Conservation (phyloP, 768 basidiomycete genomes). For the Xerocomellus dryophilus region DNA sequence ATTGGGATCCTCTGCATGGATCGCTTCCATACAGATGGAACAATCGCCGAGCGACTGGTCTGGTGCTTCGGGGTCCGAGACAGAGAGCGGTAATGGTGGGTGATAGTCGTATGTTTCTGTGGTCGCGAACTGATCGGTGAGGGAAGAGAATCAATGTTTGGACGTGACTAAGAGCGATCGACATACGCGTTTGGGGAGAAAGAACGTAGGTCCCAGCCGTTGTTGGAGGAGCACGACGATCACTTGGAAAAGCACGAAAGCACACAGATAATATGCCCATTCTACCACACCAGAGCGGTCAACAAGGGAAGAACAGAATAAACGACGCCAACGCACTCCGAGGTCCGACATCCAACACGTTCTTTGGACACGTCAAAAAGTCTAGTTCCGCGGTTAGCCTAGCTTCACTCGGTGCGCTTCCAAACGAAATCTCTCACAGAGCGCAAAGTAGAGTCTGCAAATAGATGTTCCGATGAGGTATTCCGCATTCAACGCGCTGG, state of each 20-base stretch:
- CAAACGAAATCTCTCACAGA: constrained; percentile 55
- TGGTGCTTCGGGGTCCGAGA: constrained; percentile 70
- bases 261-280: constrained; percentile 62
- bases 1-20: constrained; percentile 48
- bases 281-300: constrained; percentile 34
- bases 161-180: not conserved
- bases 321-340: constrained; percentile 47
- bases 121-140: constrained; percentile 48
- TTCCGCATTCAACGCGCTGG: constrained; percentile 61
- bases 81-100: constrained; percentile 56
- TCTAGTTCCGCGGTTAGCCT: constrained; percentile 45
- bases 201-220: constrained; percentile 75
- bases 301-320: not conserved
- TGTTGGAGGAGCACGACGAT: constrained; percentile 69
- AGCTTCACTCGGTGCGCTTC: not conserved
- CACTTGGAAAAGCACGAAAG: constrained; percentile 62
- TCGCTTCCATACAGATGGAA: constrained; percentile 91
- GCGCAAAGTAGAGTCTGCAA: constrained; percentile 63
- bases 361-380: constrained; percentile 78
- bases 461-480: constrained; percentile 78
- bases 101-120: constrained; percentile 80
- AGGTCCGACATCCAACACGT: constrained; percentile 79
- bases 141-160: not conserved
- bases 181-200: constrained; percentile 68
- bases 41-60: constrained; percentile 82